These are phyloP conservation scores for Candida palmyrensis DNA, from an alignment of 805 yeast species.

Conservation along the genomic window DNA sequence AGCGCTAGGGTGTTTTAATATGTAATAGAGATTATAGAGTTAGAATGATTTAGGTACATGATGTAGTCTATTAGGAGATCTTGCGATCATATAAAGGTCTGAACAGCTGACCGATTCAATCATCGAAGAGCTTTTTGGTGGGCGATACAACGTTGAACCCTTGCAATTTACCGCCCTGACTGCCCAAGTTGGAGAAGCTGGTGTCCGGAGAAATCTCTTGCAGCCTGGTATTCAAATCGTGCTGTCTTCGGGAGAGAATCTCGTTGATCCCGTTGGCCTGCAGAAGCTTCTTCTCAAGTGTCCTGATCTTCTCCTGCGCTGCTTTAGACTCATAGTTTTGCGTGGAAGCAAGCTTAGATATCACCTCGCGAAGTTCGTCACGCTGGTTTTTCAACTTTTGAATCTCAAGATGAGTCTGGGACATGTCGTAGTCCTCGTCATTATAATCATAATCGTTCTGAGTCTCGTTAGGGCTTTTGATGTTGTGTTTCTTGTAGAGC, in stretches of 20 bases:
- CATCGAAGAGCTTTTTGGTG: constrained; percentile 18
- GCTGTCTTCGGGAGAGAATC: constrained; percentile 18
- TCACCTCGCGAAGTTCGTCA: constrained; percentile 37
- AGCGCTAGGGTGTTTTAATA: too few relatives aligned
- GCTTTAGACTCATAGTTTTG: constrained; percentile 31
- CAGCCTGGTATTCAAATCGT: too few relatives aligned
- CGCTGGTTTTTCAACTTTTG: constrained; percentile 24
- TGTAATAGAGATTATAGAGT: too few relatives aligned
- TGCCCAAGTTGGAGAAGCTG: constrained; percentile 4
- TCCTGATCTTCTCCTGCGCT: constrained; percentile 29
- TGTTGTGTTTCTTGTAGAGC: too few relatives aligned
- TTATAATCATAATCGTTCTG: not conserved
- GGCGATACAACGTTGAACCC: constrained; percentile 37
- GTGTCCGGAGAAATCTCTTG: constrained; percentile 2
- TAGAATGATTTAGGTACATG: too few relatives aligned
- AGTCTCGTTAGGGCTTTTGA: not conserved
- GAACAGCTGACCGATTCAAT: constrained; percentile 3
- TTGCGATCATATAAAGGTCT: not conserved
- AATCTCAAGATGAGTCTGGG: constrained; percentile 11
- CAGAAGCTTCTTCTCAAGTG: constrained; percentile 24
- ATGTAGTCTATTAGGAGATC: too few relatives aligned
- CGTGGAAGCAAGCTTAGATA: constrained; percentile 30
- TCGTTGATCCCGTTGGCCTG: constrained; percentile 29
- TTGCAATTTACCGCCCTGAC: constrained; percentile 32
- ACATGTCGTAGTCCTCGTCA: constrained; percentile 10